These are phyloP conservation scores for Pezicula carpinea DNA, from an alignment of 2,329 filamentous ascomycete species.

Conservation along the genomic window DNA sequence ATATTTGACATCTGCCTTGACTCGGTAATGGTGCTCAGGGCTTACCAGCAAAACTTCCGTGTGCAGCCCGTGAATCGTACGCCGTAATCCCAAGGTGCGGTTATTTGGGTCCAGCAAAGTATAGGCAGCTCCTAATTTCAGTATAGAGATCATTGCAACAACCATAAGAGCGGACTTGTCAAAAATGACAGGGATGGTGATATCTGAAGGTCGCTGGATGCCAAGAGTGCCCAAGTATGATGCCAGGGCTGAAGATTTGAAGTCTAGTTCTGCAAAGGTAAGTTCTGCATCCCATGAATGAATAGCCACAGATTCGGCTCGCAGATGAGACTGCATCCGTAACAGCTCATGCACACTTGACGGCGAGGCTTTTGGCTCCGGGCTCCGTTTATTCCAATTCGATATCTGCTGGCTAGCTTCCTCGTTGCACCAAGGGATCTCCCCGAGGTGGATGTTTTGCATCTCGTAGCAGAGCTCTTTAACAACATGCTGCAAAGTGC, in stretches of 20 bases:
- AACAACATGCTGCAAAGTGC: too few species aligned
- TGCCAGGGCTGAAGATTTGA: conserved; percentile 2
- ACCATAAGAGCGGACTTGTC: conserved; percentile 18
- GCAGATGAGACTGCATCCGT: conserved; percentile 1
- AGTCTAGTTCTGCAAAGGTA: conserved; percentile 9
- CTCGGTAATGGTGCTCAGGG: too few species aligned
- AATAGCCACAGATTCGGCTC: conserved; percentile 6
- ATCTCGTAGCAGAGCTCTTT: too few species aligned
- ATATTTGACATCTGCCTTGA: too few species aligned
- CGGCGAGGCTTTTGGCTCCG: background rate
- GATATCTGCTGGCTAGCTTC: background rate
- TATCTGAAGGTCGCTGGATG: conserved; percentile 1
- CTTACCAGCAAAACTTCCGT: too few species aligned
- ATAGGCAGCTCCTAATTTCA: conserved; percentile 18
- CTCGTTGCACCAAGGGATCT: too few species aligned
- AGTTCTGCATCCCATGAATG: conserved; percentile 7
- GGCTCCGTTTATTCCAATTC: background rate
- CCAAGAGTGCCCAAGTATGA: conserved; percentile 2
- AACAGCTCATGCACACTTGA: conserved; percentile 5
- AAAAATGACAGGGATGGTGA: conserved; percentile 6
- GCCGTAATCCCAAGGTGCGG: too few species aligned
- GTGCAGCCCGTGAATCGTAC: too few species aligned
- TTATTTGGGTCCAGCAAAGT: too few species aligned
- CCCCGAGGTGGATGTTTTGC: too few species aligned
- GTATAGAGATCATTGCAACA: conserved; percentile 18